phyloP scores from a whole-genome alignment of 495 filamentous ascomycete genomes.

The Xylaria curta region DNA sequence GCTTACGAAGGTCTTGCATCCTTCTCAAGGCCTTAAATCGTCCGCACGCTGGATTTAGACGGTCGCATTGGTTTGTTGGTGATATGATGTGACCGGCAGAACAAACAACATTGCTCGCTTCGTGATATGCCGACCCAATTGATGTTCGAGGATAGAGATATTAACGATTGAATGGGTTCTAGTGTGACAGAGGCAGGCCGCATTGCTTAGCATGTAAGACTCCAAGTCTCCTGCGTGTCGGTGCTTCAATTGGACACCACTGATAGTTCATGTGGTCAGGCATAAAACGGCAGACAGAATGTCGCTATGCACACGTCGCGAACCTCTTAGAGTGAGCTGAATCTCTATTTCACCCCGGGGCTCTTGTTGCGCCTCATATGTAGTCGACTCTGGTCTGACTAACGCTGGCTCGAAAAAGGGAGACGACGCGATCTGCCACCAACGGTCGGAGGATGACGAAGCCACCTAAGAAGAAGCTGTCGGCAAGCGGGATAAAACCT shows the following conservation, averaged over 20 bases:
- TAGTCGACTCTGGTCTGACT: conserved; percentile 6
- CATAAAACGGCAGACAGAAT: conserved; percentile 71
- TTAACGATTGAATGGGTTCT: conserved; percentile 28
- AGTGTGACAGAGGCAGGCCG: conserved; percentile 65
- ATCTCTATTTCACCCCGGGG: not conserved
- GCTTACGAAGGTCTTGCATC: conserved; percentile 17
- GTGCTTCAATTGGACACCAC: conserved; percentile 12
- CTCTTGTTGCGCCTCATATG: conserved; percentile 1
- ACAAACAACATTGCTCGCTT: conserved; percentile 7
- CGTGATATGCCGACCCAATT: conserved; percentile 11
- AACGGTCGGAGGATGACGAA: conserved; percentile 65
- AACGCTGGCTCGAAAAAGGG: conserved; percentile 41
- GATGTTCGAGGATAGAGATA: conserved; percentile 20
- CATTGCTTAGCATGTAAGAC: conserved; percentile 70
- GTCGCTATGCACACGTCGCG: conserved; percentile 70
- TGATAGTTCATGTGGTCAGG: conserved; percentile 42
- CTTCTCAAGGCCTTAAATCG: conserved; percentile 30
- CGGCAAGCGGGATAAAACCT: conserved; percentile 37
- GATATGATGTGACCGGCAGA: not conserved
- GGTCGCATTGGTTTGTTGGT: conserved; percentile 16
- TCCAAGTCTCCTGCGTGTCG: not conserved
- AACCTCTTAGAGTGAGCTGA: conserved; percentile 68
- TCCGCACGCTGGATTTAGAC: conserved; percentile 2
- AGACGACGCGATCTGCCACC: conserved; percentile 53
- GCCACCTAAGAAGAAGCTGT: conserved; percentile 56